These are phyloP conservation scores for Collybiopsis confluens DNA, from an alignment of 768 basidiomycete genomes.

Conservation along the genomic window DNA sequence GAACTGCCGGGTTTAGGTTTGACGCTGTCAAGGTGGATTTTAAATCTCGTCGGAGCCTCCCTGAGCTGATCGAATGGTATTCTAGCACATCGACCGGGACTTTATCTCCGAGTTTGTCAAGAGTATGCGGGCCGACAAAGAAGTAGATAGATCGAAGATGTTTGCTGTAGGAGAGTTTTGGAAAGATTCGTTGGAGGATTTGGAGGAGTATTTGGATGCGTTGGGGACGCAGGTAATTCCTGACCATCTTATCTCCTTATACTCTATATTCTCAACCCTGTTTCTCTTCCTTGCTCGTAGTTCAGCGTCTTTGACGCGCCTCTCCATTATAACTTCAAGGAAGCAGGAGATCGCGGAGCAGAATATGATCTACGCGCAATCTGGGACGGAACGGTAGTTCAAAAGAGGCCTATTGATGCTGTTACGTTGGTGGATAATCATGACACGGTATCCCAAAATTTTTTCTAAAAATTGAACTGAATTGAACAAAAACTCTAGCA, in stretches of 20 bases:
- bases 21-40: conserved; percentile 41
- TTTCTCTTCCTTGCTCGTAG: conserved; percentile 19
- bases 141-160: conserved; percentile 26
- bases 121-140: conserved; percentile 26
- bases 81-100: conserved; percentile 29
- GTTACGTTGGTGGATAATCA: conserved; percentile 69
- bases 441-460: too few relatives aligned
- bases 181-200: conserved; percentile 28
- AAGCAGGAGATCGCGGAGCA: conserved; percentile 51
- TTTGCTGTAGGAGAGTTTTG: conserved; percentile 46
- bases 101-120: conserved; percentile 31
- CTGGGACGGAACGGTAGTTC: conserved; percentile 51
- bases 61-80: too few relatives aligned
- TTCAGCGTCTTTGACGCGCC: conserved; percentile 67
- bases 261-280: too few relatives aligned
- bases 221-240: conserved; percentile 24
- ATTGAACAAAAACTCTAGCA: conserved; percentile 37
- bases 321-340: conserved; percentile 59
- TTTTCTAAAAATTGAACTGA: too few relatives aligned
- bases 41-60: too few relatives aligned
- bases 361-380: conserved; percentile 58
- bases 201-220: conserved; percentile 18
- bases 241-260: too few relatives aligned
- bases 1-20: conserved; percentile 27
- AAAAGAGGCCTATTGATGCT: conserved; percentile 56